Evolutionary conservation across 192 early-diverging fungal species (phyloP).

Genomic region (Umbelopsis sp.): DNA sequence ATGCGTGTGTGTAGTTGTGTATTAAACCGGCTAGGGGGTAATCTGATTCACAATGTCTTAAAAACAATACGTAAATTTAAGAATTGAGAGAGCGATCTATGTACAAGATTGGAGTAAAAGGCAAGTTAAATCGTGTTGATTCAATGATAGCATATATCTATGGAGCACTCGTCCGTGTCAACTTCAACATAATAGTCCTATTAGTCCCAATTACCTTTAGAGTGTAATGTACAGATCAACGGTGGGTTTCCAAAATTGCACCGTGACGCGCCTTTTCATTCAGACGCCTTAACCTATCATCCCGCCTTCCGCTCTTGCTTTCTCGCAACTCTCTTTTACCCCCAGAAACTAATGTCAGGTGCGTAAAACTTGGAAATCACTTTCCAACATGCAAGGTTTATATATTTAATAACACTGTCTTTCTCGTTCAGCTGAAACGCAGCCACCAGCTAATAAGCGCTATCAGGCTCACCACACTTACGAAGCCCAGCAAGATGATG

Average conservation of each 20-base stretch:
- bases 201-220: too few relatives aligned
- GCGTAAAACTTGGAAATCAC: background rate
- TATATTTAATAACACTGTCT: background rate
- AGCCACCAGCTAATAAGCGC: background rate
- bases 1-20: background rate
- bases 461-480: conserved; percentile 50
- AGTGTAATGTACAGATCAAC: too few relatives aligned
- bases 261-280: conserved; percentile 16
- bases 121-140: too few relatives aligned
- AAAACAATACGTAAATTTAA: too few relatives aligned
- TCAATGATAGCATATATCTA: too few relatives aligned
- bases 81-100: too few relatives aligned
- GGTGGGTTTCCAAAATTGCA: background rate
- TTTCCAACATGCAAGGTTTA: background rate
- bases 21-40: background rate
- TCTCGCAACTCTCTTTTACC: background rate
- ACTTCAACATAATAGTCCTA: too few relatives aligned
- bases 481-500: conserved; percentile 64
- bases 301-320: background rate
- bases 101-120: too few relatives aligned
- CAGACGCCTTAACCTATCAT: background rate
- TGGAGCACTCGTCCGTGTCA: too few relatives aligned
- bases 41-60: too few relatives aligned
- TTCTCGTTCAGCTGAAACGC: background rate
- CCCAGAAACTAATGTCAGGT: conserved; percentile 9